Evolutionary conservation across 179 eudicot species (phyloP).

Genomic region (Camellia oleifera): DNA sequence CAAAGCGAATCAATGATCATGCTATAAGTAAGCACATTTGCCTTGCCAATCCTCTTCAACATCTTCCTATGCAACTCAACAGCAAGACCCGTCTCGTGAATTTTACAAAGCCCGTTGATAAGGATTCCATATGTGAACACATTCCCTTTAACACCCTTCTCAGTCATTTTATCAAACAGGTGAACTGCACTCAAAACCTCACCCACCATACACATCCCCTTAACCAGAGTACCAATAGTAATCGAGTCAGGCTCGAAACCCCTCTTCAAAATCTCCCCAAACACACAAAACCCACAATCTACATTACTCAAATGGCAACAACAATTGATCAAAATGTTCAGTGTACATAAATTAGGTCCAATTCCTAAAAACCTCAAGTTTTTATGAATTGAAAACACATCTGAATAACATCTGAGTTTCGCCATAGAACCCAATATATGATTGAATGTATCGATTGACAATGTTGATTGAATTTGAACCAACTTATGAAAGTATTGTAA

Average conservation of each 20-base stretch:
- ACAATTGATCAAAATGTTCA: constrained; percentile 22
- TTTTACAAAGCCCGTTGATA: constrained; percentile 8
- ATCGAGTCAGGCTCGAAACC: constrained; percentile 20
- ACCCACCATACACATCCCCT: constrained; percentile 12
- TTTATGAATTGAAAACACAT: constrained; percentile 10
- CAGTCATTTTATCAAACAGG: constrained; percentile 20
- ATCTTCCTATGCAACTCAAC: constrained; percentile 21
- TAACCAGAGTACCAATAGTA: constrained; percentile 13
- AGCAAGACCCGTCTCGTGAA: constrained; percentile 19
- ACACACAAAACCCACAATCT: constrained; percentile 9
- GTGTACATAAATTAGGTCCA: constrained; percentile 20
- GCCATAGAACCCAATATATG: constrained; percentile 10
- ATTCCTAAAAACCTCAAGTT: constrained; percentile 8
- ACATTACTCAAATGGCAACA: constrained; percentile 5
- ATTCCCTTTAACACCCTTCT: background rate
- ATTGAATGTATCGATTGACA: constrained; percentile 12
- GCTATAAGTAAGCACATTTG: constrained; percentile 11
- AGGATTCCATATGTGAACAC: constrained; percentile 10
- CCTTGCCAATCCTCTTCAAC: background rate
- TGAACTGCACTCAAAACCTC: constrained; percentile 9
- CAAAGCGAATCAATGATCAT: constrained; percentile 15
- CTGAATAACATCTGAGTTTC: constrained; percentile 6
- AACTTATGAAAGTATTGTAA: background rate
- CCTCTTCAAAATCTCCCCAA: constrained; percentile 22
- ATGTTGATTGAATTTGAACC: constrained; percentile 6